phyloP scores from a whole-genome alignment of 257 asterid species.

The Leonotis leonurus region DNA sequence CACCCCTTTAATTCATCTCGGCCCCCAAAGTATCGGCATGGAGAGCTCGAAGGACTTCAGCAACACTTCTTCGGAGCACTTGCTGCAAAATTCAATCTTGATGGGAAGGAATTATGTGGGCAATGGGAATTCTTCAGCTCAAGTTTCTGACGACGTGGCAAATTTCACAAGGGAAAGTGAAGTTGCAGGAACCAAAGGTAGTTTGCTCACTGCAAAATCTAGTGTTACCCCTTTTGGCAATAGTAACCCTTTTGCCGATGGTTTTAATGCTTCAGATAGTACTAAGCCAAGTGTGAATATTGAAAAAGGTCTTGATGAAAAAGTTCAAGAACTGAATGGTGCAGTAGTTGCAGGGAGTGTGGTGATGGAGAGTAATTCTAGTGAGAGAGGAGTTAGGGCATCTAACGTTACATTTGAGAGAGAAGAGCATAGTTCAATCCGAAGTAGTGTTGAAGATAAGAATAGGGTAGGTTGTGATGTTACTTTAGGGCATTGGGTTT shows the following conservation, averaged over 20 bases:
- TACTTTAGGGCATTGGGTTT: constrained; percentile 71
- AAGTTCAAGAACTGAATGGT: constrained; percentile 15
- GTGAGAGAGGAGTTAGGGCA: background rate
- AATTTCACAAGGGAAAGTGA: constrained; percentile 12
- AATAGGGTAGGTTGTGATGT: constrained; percentile 40
- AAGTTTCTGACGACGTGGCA: constrained; percentile 11
- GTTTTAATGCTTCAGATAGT: constrained; percentile 6
- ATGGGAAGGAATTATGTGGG: constrained; percentile 5
- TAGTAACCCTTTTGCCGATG: constrained; percentile 1
- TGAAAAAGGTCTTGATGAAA: background rate
- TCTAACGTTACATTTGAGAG: background rate
- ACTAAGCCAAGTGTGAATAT: background rate
- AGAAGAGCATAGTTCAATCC: constrained; percentile 6
- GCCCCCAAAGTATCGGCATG: constrained; percentile 26
- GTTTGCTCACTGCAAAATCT: constrained; percentile 24
- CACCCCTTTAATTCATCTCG: constrained; percentile 24
- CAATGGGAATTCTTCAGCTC: constrained; percentile 16
- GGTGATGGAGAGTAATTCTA: background rate
- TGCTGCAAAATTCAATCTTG: constrained; percentile 19
- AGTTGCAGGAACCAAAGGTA: background rate
- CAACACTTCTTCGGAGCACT: constrained; percentile 21
- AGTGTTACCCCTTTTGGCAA: constrained; percentile 12
- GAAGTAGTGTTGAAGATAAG: constrained; percentile 20
- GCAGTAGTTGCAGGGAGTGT: background rate
- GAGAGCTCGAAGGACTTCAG: constrained; percentile 12